Evolutionary conservation across 2,329 filamentous ascomycete genomes (phyloP).

Genomic region (Karstenula rhodostoma): DNA sequence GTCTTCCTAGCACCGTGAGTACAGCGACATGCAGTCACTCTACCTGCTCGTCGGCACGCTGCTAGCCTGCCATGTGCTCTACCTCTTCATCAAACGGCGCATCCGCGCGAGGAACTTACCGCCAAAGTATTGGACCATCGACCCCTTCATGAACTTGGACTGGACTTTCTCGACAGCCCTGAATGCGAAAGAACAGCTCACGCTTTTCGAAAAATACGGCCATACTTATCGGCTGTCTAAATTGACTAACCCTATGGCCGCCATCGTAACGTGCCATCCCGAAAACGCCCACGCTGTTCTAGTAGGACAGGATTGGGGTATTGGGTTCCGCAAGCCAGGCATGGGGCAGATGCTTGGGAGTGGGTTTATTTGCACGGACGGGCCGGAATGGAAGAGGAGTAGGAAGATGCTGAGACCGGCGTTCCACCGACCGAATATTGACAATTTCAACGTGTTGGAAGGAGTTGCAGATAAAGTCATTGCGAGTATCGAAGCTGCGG

Average conservation of each 20-base stretch:
- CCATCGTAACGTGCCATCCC: conserved; percentile 4
- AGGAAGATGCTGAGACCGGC: conserved; percentile 15
- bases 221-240: conserved; percentile 8
- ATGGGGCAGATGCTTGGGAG: conserved; percentile 12
- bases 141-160: conserved; percentile 15
- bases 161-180: neutral
- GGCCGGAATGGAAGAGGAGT: conserved; percentile 1
- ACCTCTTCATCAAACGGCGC: conserved; percentile 12
- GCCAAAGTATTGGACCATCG: conserved; percentile 9
- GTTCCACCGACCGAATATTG: conserved; percentile 14
- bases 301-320: conserved; percentile 14
- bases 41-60: conserved; percentile 2
- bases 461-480: neutral
- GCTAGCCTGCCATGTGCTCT: conserved; percentile 2
- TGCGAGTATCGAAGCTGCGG: neutral
- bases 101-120: conserved; percentile 3
- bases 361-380: conserved; percentile 12
- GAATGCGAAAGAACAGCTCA: neutral
- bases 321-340: conserved; percentile 6
- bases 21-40: conserved; percentile 4
- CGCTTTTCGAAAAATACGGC: neutral
- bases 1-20: neutral
- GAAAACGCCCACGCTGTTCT: conserved; percentile 5
- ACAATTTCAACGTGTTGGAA: conserved; percentile 12
- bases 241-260: neutral